A percentile compares a stretch with the other conserved stretches of the same genome.
Evolutionary conservation across 306 rosid genomes (phyloP).

Genomic region (Malus sieversii): DNA sequence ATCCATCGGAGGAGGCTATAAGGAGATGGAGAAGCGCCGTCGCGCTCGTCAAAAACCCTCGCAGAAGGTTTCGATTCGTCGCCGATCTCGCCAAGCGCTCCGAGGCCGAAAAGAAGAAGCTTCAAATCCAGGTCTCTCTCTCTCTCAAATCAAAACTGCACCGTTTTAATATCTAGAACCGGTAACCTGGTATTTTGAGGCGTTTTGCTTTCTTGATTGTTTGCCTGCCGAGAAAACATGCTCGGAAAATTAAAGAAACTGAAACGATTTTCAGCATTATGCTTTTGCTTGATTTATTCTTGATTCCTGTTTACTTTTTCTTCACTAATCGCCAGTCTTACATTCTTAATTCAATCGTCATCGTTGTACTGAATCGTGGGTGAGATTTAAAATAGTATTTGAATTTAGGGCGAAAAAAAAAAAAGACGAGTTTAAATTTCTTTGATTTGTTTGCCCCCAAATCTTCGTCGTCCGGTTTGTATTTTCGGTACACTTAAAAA

Average conservation of each 20-base stretch:
- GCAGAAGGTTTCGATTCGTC: slow-evolving; percentile 66
- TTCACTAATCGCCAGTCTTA: neutral
- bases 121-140: slow-evolving; percentile 55
- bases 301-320: neutral
- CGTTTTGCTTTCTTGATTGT: neutral
- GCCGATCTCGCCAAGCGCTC: slow-evolving; percentile 77
- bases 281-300: neutral
- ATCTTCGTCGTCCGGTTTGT: too few relatives aligned
- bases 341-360: neutral
- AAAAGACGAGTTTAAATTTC: too few relatives aligned
- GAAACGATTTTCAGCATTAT: neutral
- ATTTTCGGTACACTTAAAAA: too few relatives aligned
- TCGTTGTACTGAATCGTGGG: neutral
- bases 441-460: too few relatives aligned
- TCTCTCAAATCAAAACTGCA: neutral
- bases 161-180: neutral
- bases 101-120: slow-evolving; percentile 51
- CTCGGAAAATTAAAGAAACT: neutral
- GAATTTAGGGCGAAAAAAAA: too few relatives aligned
- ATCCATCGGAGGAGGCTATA: slow-evolving; percentile 44
- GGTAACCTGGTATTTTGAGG: neutral
- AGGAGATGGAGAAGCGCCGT: slow-evolving; percentile 76
- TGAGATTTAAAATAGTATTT: too few relatives aligned
- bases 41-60: slow-evolving; percentile 55
- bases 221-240: neutral